These are phyloP conservation scores for Thielaviopsis musarum DNA, from an alignment of 2,329 filamentous ascomycete species.

Conservation along the genomic window DNA sequence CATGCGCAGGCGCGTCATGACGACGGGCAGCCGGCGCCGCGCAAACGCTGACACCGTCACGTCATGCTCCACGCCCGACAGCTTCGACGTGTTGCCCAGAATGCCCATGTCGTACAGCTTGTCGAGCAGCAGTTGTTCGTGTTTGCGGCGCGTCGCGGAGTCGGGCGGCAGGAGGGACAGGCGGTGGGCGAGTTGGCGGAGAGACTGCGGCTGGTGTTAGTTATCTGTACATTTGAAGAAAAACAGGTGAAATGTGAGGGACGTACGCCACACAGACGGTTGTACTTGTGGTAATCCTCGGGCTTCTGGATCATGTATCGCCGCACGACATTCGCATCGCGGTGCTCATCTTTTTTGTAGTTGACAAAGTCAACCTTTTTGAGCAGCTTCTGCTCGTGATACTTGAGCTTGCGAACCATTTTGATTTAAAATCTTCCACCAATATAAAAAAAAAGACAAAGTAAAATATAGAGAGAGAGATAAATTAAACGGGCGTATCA, in stretches of 20 bases:
- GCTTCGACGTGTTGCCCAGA: conserved; percentile 56
- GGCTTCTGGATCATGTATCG: conserved; percentile 86
- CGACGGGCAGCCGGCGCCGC: conserved; percentile 63
- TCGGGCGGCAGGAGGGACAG: conserved; percentile 69
- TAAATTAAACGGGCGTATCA: not conserved
- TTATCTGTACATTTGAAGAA: not conserved
- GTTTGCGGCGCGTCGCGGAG: conserved; percentile 61
- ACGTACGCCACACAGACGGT: conserved; percentile 50
- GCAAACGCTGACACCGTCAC: conserved; percentile 84
- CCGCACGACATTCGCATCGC: conserved; percentile 61
- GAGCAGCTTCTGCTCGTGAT: conserved; percentile 92
- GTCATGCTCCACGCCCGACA: conserved; percentile 71
- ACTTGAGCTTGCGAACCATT: conserved; percentile 93
- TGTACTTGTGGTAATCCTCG: conserved; percentile 60
- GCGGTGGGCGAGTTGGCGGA: conserved; percentile 78
- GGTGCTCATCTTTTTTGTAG: conserved; percentile 81
- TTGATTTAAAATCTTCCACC: conserved; percentile 16
- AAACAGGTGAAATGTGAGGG: not conserved
- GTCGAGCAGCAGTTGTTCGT: conserved; percentile 73
- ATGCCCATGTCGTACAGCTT: conserved; percentile 92
- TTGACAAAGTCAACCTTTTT: conserved; percentile 87
- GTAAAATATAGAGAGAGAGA: not conserved
- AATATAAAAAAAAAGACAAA: not conserved
- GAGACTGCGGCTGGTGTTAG: conserved; percentile 34
- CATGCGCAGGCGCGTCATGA: conserved; percentile 86